Base-by-base conservation (phyloP, 2,329 filamentous ascomycete genomes). In the Aspergillus sp. region DNA sequence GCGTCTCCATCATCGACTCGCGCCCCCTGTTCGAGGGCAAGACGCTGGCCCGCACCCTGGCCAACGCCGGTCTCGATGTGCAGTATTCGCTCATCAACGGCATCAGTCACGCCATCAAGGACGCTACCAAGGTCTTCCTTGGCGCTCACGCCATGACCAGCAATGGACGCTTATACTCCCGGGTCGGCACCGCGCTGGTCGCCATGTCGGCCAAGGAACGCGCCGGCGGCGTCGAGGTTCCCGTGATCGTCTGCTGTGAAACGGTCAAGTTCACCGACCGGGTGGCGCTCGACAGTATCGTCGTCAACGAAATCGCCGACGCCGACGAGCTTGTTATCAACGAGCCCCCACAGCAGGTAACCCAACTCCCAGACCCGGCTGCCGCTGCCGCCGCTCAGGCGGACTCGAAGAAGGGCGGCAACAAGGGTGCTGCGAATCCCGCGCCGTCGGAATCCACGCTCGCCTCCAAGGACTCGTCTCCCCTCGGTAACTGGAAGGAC, bases 81-180 rank as follows among this genome's bases (percentile, higher is more conserved):
- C 84, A 87, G 53, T 99, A 97, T 76, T 85, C 86, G 29, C 84
- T 93, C 6, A 86, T 95, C 36, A 88, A 89, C 55, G 91, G 87
- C 13, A 79, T 96, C 51, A 85, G 85, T 47, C 85, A 89, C 60
- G 86, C 88, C 42, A 82, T 96, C 48, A 83, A 85, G 57, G 79
- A 85, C 32, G 85, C 83, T 1, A 88, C 86, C 5, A 86, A 87
- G 62, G 86, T 94, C 9, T 83, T 97, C 47, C 79, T 99, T 1
- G 92, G 91, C 11, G 91, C 92, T 4, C 92, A 97, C 69, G 89
- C 91, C 36, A 94, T 99, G 85, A 94, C 96, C 76, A 92, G 89
- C 61, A 97, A 97, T 71, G 94, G 94, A 6, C 84, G 89, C 31
- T 81, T 99, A 62, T 96, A 95, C 72, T 93, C 89, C 4, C 85